Evolutionary conservation across 768 basidiomycete species (phyloP), one percentile per base, ranked within the genome.

Genomic region (Tulasnella sp.): DNA sequence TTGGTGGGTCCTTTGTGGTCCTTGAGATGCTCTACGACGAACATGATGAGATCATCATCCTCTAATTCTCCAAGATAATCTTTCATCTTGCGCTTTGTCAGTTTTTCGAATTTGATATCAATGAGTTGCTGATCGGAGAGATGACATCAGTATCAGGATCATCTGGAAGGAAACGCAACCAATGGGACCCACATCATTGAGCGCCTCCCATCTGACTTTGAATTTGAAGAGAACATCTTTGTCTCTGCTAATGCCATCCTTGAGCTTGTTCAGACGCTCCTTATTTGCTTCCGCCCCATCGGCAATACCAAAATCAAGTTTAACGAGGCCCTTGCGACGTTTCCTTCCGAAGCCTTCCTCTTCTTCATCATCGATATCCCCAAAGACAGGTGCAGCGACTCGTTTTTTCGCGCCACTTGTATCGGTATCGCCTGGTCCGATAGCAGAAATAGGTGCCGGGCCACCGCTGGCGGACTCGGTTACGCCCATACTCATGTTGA

Each of bases 41-140:
- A 96, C 81, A 95, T 88, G 59, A 92, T 85, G 61, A 96, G 78
- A 68, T 97, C 93, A 63, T 93, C 89, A 67, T 95, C 93, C 62
- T 93, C 89, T 67, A 92, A 78, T 67, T 94, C 91, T 61, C 92
- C 93, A 11, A 97, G 81, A 67, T 88, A 90, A 69, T 87, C 86
- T 34, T 80, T 77, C 82, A 97, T 91, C 65, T 86, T 77, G 7
- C 81, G 80, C 64, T 88, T 86, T 26, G 92, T 82, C 55, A 94
- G 73, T 29, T 89, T 85, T 69, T 91, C 86, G 17, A 97, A 76
- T 71, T 95, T 96, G 43, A 83, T 79, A 65, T 88, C 86, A 65
- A 95, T 85, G 71, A 88, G 77, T 29, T 74, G 73, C 92, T 94
- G 65, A n/a, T 5, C n/a, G 70, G 51, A 68, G 68, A 60, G 44